Conservation (phyloP, 305 asterid species). For the Solanum hybrid region DNA sequence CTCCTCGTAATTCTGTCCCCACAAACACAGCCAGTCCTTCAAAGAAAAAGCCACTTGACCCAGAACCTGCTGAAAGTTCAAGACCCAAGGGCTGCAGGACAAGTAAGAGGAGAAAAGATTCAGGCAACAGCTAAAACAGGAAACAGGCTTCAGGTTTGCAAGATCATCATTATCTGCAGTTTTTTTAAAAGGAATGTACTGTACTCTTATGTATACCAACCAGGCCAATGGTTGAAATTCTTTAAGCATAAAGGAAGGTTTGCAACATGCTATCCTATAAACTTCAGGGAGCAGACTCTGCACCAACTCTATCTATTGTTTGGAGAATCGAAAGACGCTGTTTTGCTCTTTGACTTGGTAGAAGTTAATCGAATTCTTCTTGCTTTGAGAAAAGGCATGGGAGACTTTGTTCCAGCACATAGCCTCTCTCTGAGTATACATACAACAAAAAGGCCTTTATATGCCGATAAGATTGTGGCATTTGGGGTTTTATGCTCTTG, state of each 20-base stretch:
- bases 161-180: conserved; percentile 1
- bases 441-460: neutral
- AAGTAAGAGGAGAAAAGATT: conserved; percentile 60
- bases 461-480: conserved; percentile 3
- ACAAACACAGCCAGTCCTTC: conserved; percentile 37
- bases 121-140: conserved; percentile 24
- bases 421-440: neutral
- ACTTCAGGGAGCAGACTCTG: neutral
- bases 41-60: conserved; percentile 39
- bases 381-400: neutral
- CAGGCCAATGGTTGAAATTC: neutral
- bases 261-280: neutral
- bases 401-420: neutral
- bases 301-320: conserved; percentile 2
- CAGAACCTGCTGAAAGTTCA: conserved; percentile 52
- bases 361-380: neutral
- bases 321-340: neutral
- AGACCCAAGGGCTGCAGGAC: conserved; percentile 56
- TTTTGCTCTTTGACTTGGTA: neutral
- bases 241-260: neutral
- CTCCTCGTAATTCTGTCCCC: conserved; percentile 22
- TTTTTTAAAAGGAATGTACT: neutral
- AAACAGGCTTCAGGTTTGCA: neutral
- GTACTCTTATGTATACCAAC: neutral
- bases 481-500: neutral